Evolutionary conservation across 2,329 filamentous ascomycete species (phyloP), one percentile per base, ranked within the genome.

Genomic region (Claviceps fusiformis): DNA sequence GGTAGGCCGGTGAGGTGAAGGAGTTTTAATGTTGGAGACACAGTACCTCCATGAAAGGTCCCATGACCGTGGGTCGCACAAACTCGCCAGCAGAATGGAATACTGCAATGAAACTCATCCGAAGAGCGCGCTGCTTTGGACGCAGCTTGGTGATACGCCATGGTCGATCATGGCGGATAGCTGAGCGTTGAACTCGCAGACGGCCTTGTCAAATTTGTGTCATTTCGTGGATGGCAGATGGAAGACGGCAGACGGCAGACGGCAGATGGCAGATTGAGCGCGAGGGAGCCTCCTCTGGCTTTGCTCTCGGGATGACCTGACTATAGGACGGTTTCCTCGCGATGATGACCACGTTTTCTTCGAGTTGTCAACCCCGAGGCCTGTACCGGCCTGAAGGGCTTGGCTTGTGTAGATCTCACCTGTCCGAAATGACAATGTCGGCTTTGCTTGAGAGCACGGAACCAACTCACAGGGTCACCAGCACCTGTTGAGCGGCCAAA

Each of bases 401-500:
- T 43, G 51, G 11, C 51, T 29, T 9, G 27, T 39, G 29, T 47
- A 46, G 2, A 15, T 7, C 24, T n/a, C 17, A n/a, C 24, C 27
- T 24, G 15, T 19, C 5, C n/a, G 27, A 17, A 17, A 27, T 10
- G 24, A 53, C 13, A 15, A 53, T 67, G 0, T 65, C 48, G 35
- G 66, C 63, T 27, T 72, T 72, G 67, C 61, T 80, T 75, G 54
- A 83, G 72, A 57, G 73, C 65, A 56, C 82, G 79, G 9, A 75
- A 82, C 74, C 81, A 83, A 53, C 83, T 68, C 4, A 74, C 71
- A 3, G 83, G 64, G 0, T 77, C 72, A 1, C 82, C 82, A 27
- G 75, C 76, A n/a, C 81, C 82, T 0, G 79, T 79, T 1, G 76
- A 80, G 53, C 78, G 78, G 39, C 81, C 82, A 50, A 39, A 24